phyloP scores from a whole-genome alignment of 2,329 filamentous ascomycete species.

The Pleoardoris graminearum region DNA sequence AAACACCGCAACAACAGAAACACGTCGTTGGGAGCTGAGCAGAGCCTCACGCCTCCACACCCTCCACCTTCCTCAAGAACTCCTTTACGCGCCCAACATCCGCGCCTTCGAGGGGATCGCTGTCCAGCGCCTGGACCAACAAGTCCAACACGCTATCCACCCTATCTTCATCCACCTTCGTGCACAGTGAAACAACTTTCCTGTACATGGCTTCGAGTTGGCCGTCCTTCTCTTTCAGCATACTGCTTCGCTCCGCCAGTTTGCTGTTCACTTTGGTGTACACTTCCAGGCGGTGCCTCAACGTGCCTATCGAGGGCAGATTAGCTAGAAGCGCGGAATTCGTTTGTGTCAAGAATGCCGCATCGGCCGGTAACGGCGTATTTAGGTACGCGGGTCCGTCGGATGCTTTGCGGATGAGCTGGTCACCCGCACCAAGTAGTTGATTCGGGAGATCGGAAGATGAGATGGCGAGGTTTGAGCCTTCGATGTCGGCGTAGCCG shows the following conservation, averaged over 20 bases:
- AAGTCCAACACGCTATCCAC: conserved; percentile 81
- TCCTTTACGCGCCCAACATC: conserved; percentile 77
- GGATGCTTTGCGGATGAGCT: conserved; percentile 33
- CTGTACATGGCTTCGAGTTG: conserved; percentile 88
- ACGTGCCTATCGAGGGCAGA: conserved; percentile 32
- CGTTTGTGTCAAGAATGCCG: conserved; percentile 29
- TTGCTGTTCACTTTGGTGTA: conserved; percentile 70
- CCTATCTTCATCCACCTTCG: conserved; percentile 73
- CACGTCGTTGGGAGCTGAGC: no score
- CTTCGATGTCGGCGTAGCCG: conserved; percentile 53
- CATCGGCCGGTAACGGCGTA: conserved; percentile 31
- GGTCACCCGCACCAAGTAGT: conserved; percentile 33
- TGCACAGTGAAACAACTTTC: conserved; percentile 85
- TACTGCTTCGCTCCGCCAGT: conserved; percentile 68
- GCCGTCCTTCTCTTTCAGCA: conserved; percentile 75
- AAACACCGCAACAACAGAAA: no score
- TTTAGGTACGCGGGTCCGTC: conserved; percentile 35
- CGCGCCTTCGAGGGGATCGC: conserved; percentile 69
- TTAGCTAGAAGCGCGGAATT: conserved; percentile 47
- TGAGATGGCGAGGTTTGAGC: conserved; percentile 34
- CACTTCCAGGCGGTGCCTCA: conserved; percentile 71
- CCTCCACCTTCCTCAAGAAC: conserved; percentile 79
- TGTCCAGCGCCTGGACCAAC: conserved; percentile 85
- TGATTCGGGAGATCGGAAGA: conserved; percentile 33
- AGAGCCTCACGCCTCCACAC: conserved; percentile 45